Base-by-base conservation (phyloP, 1,284 basidiomycete species). In the Melampsora abietis-canadensis region DNA sequence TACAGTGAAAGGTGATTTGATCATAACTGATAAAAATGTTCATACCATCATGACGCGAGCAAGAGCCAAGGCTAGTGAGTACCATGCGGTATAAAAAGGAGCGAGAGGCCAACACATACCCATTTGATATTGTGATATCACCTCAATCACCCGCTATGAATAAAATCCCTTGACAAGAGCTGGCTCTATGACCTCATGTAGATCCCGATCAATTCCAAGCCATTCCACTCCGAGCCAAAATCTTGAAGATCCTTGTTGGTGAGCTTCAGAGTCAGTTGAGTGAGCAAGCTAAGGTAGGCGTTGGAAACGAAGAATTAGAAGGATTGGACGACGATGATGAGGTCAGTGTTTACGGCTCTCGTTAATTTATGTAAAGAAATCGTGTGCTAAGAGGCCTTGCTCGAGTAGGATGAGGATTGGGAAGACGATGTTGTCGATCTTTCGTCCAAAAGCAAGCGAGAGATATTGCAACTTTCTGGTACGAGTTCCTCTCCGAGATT, bases 1-100 rank as follows among this genome's bases (percentile, higher is more conserved):
- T 24, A 82, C 85, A 40, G 95, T 98, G 51, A 92, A 92, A 80
- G 95, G 95, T n/a, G 94, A 97, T 81, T 87, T 96, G 75, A 88
- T 98, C 63, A 86, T 95, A 72, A 89, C 87, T 74, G 87, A 88
- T 2, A 87, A 88, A 78, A 92, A 90, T 54, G 87, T 87, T 77
- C 87, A 94, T 82, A 88, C 30, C 24, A 61, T 61, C 31, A 61
- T 27, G 60, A 61, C 60, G 19, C 24, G 60, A 17, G 24, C 60
- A 30, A 61, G 31, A 61, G 60, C 60, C 60, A 61, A 61, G 31
- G 60, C 60, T 61, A 61, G 60, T 61, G 31, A 61, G 60, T 30
- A 54, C 51, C n/a, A 54, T 54, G 51, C 14, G 40, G 40, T 44
- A 44, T 44, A 44, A 14, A 44, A 44, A 44, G 40, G 40, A 44